These are phyloP conservation scores for Solanum lycopersicoides DNA, from an alignment of 257 asterid genomes.

Conservation along the genomic window DNA sequence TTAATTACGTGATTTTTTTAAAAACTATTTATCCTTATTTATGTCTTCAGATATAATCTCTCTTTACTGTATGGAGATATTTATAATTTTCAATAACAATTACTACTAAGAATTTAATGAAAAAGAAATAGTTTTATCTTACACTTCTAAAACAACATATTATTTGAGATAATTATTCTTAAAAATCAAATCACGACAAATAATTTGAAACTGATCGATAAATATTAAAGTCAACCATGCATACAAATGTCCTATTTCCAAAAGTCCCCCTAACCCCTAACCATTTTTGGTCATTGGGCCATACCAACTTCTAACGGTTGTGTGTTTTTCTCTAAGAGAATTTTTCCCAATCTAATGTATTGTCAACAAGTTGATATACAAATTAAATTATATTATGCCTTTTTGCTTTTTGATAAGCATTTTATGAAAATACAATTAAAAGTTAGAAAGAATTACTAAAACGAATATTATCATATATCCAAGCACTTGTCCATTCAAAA, in stretches of 20 bases:
- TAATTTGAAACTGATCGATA: not conserved
- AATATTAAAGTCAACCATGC: not conserved
- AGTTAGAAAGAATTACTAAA: not conserved
- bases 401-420: not conserved
- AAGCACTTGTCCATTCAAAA: not conserved
- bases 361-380: not conserved
- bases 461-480: not conserved
- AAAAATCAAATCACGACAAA: not conserved
- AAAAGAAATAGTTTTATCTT: too few relatives aligned
- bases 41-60: not conserved
- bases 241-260: not conserved
- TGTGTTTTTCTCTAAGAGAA: not conserved
- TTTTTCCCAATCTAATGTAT: not conserved
- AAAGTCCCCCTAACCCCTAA: not conserved
- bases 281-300: not conserved
- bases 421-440: not conserved
- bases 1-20: too few relatives aligned
- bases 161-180: not conserved
- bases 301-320: not conserved
- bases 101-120: not conserved
- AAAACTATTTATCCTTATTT: too few relatives aligned
- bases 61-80: not conserved
- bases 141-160: too few relatives aligned
- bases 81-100: not conserved
- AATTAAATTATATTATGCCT: not conserved